phyloP scores from a whole-genome alignment of 192 early-diverging fungal genomes.

The Coemansia sp. region DNA sequence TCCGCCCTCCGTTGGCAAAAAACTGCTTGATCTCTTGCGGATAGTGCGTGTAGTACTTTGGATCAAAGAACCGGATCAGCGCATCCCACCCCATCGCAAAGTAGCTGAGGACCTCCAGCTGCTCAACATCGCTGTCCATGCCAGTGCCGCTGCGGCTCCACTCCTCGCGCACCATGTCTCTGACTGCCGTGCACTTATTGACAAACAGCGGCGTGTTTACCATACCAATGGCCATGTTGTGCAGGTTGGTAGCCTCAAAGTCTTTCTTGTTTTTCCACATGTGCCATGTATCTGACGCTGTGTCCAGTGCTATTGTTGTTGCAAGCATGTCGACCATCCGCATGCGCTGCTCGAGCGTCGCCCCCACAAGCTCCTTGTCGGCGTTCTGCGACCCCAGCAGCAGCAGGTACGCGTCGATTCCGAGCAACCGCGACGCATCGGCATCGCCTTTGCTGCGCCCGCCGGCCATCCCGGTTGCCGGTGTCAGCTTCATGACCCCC shows the following conservation, averaged over 20 bases:
- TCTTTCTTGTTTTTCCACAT: constrained; percentile 35
- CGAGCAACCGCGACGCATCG: constrained; percentile 25
- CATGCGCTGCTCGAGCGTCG: constrained; percentile 61
- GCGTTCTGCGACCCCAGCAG: constrained; percentile 67
- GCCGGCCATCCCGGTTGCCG: constrained; percentile 6
- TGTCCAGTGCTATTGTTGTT: constrained; percentile 26
- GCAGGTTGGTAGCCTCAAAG: constrained; percentile 32
- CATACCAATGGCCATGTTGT: constrained; percentile 59
- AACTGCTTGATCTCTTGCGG: constrained; percentile 56
- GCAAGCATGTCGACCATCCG: constrained; percentile 73
- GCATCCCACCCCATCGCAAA: constrained; percentile 86
- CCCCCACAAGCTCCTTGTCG: constrained; percentile 64
- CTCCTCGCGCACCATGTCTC: constrained; percentile 16
- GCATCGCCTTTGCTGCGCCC: constrained; percentile 3
- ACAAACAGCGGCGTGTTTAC: constrained; percentile 66
- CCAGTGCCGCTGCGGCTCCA: constrained; percentile 6
- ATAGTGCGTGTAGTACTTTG: constrained; percentile 68
- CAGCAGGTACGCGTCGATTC: constrained; percentile 63
- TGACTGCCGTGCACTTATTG: constrained; percentile 58
- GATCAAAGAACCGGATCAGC: constrained; percentile 70
- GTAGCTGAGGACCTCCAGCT: constrained; percentile 34
- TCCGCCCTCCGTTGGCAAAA: constrained; percentile 55
- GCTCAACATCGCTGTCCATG: neutral
- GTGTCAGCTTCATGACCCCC: constrained; percentile 22
- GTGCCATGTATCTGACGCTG: constrained; percentile 43